phyloP scores from a whole-genome alignment of 441 rosid genomes.

The Corymbia citriodora region DNA sequence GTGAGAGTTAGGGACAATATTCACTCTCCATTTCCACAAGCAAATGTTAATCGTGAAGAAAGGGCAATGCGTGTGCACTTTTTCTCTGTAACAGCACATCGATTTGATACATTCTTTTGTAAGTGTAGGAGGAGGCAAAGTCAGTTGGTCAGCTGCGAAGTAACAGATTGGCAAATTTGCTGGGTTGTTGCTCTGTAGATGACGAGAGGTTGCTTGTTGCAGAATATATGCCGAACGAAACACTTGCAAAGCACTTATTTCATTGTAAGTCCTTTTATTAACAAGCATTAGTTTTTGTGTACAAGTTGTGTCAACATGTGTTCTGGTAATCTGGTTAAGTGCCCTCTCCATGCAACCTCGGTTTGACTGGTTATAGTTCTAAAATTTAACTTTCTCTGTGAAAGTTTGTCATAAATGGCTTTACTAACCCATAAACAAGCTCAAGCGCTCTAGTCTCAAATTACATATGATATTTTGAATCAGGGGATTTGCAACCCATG shows the following conservation, averaged over 20 bases:
- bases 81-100: neutral
- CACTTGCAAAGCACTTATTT: slow-evolving; percentile 68
- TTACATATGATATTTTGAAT: neutral
- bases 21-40: neutral
- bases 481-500: slow-evolving; percentile 95
- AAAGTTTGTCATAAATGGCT: neutral
- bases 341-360: neutral
- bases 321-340: neutral
- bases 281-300: neutral
- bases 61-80: neutral
- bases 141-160: slow-evolving; percentile 66
- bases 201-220: slow-evolving; percentile 72
- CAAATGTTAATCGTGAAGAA: neutral
- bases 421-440: neutral
- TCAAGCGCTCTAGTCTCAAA: neutral
- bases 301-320: neutral
- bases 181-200: slow-evolving; percentile 63
- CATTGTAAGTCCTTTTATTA: slow-evolving; percentile 41
- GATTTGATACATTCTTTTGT: neutral
- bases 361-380: neutral
- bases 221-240: slow-evolving; percentile 64
- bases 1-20: neutral
- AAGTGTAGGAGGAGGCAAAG: slow-evolving; percentile 57
- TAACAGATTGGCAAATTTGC: slow-evolving; percentile 54
- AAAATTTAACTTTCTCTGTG: neutral